A percentile compares a stretch with the other conserved stretches of the same genome.
Conservation (phyloP, 495 filamentous ascomycete species). For the Trichoderma orchidacearum region DNA sequence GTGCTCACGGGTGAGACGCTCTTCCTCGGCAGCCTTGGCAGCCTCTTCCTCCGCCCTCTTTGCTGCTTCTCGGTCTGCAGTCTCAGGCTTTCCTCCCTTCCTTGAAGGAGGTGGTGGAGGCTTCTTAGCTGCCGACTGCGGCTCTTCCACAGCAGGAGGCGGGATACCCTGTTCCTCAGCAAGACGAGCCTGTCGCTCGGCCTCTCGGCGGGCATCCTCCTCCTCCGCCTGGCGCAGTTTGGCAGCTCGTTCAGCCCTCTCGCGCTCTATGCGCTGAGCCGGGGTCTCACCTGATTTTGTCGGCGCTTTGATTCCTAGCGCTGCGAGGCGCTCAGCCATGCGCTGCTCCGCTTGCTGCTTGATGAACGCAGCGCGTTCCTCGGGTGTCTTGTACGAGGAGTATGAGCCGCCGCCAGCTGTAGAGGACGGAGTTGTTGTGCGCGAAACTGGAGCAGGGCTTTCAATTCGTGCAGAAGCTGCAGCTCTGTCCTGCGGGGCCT, state of each 20-base stretch:
- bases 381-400: slow-evolving; percentile 72
- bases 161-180: slow-evolving; percentile 67
- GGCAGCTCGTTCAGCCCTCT: slow-evolving; percentile 74
- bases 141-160: slow-evolving; percentile 27
- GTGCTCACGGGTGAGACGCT: slow-evolving; percentile 52
- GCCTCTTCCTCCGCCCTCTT: slow-evolving; percentile 36
- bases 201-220: slow-evolving; percentile 83
- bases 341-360: slow-evolving; percentile 93
- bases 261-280: slow-evolving; percentile 74
- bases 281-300: slow-evolving; percentile 60
- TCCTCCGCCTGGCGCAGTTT: slow-evolving; percentile 82
- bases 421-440: slow-evolving; percentile 29
- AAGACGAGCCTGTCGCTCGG: slow-evolving; percentile 73
- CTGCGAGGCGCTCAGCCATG: slow-evolving; percentile 95
- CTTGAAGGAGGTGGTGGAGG: slow-evolving; percentile 79
- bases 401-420: slow-evolving; percentile 43
- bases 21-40: slow-evolving; percentile 34
- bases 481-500: slow-evolving; percentile 28
- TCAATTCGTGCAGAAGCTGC: slow-evolving; percentile 19
- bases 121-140: slow-evolving; percentile 53
- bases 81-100: slow-evolving; percentile 53
- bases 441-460: slow-evolving; percentile 24
- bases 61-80: slow-evolving; percentile 21
- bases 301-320: slow-evolving; percentile 76
- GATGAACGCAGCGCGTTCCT: slow-evolving; percentile 89